These are phyloP conservation scores for Vitis hybrid DNA, from an alignment of 177 flowering plant genomes.

Conservation along the genomic window DNA sequence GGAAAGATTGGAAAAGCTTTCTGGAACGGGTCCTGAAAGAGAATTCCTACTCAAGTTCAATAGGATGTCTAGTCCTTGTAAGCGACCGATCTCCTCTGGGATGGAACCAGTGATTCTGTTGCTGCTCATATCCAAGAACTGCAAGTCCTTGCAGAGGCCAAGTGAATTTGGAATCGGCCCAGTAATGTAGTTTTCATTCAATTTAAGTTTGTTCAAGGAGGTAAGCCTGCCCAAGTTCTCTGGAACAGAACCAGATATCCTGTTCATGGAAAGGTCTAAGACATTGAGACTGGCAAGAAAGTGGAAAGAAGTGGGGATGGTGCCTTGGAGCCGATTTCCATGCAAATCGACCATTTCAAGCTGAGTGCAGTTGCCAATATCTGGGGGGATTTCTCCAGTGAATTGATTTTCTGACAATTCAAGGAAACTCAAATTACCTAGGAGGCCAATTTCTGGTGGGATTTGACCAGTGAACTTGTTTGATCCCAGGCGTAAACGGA, in stretches of 20 bases:
- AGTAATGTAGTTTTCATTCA: slow-evolving; percentile 44
- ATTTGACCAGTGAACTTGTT: slow-evolving; percentile 56
- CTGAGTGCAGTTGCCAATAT: slow-evolving; percentile 47
- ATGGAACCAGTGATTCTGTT: slow-evolving; percentile 47
- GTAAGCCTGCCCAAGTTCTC: slow-evolving; percentile 41
- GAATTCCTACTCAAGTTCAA: slow-evolving; percentile 63
- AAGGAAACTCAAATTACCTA: slow-evolving; percentile 49
- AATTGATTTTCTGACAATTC: slow-evolving; percentile 60
- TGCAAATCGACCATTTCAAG: slow-evolving; percentile 66
- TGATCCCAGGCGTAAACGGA: slow-evolving; percentile 45
- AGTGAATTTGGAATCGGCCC: slow-evolving; percentile 55
- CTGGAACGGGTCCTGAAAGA: slow-evolving; percentile 53
- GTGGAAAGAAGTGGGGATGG: slow-evolving; percentile 41
- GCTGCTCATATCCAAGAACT: slow-evolving; percentile 59
- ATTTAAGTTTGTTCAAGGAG: slow-evolving; percentile 44
- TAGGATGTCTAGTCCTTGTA: slow-evolving; percentile 51
- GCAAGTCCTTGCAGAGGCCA: slow-evolving; percentile 50
- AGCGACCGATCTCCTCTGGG: slow-evolving; percentile 48
- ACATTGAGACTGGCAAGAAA: slow-evolving; percentile 41
- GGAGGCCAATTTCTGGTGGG: slow-evolving; percentile 52
- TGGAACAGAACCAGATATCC: slow-evolving; percentile 49
- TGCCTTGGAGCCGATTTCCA: slow-evolving; percentile 46
- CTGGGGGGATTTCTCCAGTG: slow-evolving; percentile 47
- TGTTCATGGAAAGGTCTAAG: slow-evolving; percentile 57
- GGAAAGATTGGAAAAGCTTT: slow-evolving; percentile 42